Evolutionary conservation across 192 early-diverging fungal genomes (phyloP).

Genomic region (Phlyctochytrium bullatum): DNA sequence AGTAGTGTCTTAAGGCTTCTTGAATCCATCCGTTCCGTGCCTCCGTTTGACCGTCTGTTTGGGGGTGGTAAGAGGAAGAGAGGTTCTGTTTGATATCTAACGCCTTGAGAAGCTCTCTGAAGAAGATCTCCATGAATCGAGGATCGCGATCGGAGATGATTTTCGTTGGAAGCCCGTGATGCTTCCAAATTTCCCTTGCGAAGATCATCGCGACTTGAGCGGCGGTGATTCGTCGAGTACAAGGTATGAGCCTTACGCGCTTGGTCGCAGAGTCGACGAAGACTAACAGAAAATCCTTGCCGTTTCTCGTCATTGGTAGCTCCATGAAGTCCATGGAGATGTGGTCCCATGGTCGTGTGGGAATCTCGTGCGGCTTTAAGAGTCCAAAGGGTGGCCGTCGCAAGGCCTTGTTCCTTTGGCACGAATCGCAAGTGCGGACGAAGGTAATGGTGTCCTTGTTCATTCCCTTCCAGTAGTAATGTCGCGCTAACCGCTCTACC

Average conservation of each 20-base stretch:
- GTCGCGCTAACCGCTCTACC: conserved; percentile 2
- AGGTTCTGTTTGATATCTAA: conserved; percentile 26
- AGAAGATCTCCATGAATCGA: conserved; percentile 44
- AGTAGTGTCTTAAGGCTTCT: conserved; percentile 23
- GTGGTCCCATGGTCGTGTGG: conserved; percentile 30
- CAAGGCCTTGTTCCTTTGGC: conserved; percentile 22
- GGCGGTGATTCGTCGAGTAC: neutral
- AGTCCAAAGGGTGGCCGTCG: conserved; percentile 36
- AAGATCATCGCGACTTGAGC: conserved; percentile 6
- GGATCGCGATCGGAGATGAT: conserved; percentile 48
- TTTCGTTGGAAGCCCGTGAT: conserved; percentile 38
- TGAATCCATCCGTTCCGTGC: conserved; percentile 24
- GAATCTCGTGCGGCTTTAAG: conserved; percentile 27
- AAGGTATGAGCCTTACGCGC: conserved; percentile 10
- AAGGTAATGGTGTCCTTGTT: neutral
- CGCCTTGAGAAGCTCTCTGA: conserved; percentile 11
- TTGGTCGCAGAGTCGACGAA: conserved; percentile 48
- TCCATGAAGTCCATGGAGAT: conserved; percentile 48
- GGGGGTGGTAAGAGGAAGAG: conserved; percentile 16
- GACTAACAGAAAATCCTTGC: conserved; percentile 38
- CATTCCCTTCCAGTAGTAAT: conserved; percentile 8
- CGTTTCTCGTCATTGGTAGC: conserved; percentile 12
- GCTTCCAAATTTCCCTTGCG: neutral
- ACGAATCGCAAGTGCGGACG: neutral
- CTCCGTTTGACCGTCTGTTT: conserved; percentile 37